Evolutionary conservation across 371 early-diverging fungal genomes (phyloP), one percentile per base, ranked within the genome.

Genomic region (Smittium culicis): DNA sequence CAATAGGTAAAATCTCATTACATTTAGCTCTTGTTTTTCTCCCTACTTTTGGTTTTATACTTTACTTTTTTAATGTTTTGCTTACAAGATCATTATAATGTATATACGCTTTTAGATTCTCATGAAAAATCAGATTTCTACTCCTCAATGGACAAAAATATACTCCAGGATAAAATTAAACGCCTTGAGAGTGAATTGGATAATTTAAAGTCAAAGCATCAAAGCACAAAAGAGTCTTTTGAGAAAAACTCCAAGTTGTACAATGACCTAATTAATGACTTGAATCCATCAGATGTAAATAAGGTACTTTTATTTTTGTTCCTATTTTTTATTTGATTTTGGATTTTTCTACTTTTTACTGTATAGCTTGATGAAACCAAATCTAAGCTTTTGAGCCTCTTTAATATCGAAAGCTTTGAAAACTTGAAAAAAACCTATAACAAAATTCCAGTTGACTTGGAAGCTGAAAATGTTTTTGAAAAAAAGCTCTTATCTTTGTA

Each of bases 1-100:
- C 79, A 54, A 79, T 83, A 77, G 69, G 82, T 77, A 35, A n/a
- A n/a, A n/a, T n/a, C 54, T 27, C 57, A 3, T 5, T 57, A 16
- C 25, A n/a, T 25, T 45, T 45, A 11, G 20, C 45, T 45, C 5
- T 45, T 45, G 20, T 45, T 45, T 20, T 20, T 45, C 45, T 11
- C 45, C 45, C 45, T 20, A 45, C 20, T 45, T 11, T 45, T 20
- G 45, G 45, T 45, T 45, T 20, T 20, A 20, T 11, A 11, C 11
- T 45, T 45, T 45, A 11, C 20, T 45, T 45, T 11, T 20, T 11
- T 45, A 11, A 45, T 45, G 20, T 20, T 11, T 45, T 45, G 5
- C 20, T 11, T 45, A 11, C 45, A 45, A 45, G 20, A 45, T 11
- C 5, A 45, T 45, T 11, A 45, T 11, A 45, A 45, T 45, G 20